Evolutionary conservation across 2,329 filamentous ascomycete genomes (phyloP).

Genomic region (Sarocladium brachiariae): DNA sequence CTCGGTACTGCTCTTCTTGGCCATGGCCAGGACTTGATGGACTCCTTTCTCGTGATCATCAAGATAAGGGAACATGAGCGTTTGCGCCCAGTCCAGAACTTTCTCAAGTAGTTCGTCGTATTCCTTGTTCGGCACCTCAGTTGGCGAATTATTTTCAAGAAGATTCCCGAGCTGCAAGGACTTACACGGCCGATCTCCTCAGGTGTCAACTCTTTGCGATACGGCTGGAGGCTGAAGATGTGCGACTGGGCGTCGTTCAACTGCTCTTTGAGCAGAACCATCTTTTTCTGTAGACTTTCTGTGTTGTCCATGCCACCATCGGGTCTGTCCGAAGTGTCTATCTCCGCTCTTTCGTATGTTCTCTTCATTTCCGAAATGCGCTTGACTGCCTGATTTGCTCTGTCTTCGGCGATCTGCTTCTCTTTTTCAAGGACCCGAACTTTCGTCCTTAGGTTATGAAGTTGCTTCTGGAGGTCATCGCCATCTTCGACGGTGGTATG

Average conservation of each 20-base stretch:
- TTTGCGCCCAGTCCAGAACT: conserved; percentile 29
- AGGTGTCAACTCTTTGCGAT: conserved; percentile 29
- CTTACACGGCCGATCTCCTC: conserved; percentile 29
- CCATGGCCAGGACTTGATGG: neutral
- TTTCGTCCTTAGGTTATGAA: conserved; percentile 14
- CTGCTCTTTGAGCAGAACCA: conserved; percentile 21
- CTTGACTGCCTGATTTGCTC: conserved; percentile 19
- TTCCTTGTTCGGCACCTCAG: conserved; percentile 28
- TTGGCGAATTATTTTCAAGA: no score
- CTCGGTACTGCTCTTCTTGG: conserved; percentile 14
- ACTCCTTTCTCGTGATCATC: neutral
- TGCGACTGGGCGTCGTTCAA: conserved; percentile 30
- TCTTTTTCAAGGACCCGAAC: conserved; percentile 15
- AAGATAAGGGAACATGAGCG: conserved; percentile 17
- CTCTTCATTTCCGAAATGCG: conserved; percentile 19
- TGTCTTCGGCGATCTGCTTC: conserved; percentile 25
- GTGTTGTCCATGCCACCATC: conserved; percentile 14
- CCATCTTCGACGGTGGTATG: conserved; percentile 9
- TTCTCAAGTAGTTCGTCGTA: conserved; percentile 27
- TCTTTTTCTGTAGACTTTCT: conserved; percentile 20
- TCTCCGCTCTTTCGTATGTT: conserved; percentile 13
- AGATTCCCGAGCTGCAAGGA: neutral
- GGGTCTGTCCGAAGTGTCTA: conserved; percentile 14
- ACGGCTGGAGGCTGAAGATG: conserved; percentile 35
- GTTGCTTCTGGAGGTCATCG: conserved; percentile 14